Percentiles rank a stretch among this genome's conserved stretches.
These are phyloP conservation scores for Solanum acaule DNA, from an alignment of 257 asterid genomes.

Conservation along the genomic window DNA sequence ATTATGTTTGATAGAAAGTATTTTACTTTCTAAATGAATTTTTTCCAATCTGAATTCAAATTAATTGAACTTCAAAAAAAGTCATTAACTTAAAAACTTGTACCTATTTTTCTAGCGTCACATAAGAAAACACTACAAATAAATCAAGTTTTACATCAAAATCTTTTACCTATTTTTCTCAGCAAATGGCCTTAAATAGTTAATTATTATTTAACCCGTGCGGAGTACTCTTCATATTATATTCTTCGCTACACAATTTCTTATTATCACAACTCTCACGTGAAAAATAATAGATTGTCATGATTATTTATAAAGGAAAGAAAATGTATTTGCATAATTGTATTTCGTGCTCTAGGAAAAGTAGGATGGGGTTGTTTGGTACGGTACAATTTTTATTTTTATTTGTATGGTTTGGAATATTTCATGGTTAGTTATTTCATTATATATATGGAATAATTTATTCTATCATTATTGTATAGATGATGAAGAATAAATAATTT, in stretches of 20 bases:
- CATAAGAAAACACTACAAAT: conserved; percentile 17
- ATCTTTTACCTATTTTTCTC: not conserved
- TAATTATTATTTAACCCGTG: not conserved
- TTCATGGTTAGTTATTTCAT: too few relatives aligned
- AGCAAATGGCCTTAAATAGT: not conserved
- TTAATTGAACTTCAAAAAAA: too few relatives aligned
- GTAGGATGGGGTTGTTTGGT: not conserved
- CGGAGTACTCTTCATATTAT: not conserved
- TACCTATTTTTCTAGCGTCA: conserved; percentile 5
- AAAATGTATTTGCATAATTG: not conserved
- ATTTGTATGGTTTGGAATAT: too few relatives aligned
- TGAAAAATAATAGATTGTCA: not conserved
- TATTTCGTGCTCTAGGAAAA: not conserved
- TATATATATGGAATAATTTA: too few relatives aligned
- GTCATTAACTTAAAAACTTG: not conserved
- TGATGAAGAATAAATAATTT: too few relatives aligned
- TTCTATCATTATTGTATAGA: too few relatives aligned
- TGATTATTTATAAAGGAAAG: not conserved
- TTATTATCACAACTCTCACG: not conserved
- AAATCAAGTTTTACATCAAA: conserved; percentile 21
- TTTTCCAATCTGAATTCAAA: too few relatives aligned
- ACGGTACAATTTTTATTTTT: not conserved
- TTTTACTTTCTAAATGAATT: not conserved
- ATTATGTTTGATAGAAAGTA: not conserved
- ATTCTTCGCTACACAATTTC: not conserved